Evolutionary conservation across 2,329 filamentous ascomycete species (phyloP), one percentile per base, ranked within the genome.

Genomic region (Emericellopsis cladophorae): DNA sequence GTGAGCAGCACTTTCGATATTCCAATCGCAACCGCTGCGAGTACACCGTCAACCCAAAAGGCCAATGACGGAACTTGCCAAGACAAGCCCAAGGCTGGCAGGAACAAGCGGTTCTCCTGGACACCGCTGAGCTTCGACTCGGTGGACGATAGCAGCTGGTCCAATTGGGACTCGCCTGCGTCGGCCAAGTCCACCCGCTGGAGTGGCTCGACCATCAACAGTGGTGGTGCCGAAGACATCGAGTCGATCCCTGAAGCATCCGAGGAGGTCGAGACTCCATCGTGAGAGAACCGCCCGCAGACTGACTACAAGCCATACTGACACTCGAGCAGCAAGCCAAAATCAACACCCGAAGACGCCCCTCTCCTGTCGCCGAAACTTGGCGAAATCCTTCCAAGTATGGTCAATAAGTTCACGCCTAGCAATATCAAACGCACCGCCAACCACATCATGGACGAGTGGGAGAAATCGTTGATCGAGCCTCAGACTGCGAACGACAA

Each of bases 391-490:
- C 56, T 83, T 23, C 86, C 85, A 64, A 79, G 80, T 38, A 74
- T 81, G 37, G 71, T 93, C 42, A 80, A 79, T 54, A 79, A 81
- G 47, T 63, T 88, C 34, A 74, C 77, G 8, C 84, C 88, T 0
- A 79, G 78, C 49, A 88, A 86, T 51, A 65, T 95, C 49, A 85
- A 87, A 56, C 75, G 79, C 31, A 90, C 85, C 1, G 85, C 89
- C n/a, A 84, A 80, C 31, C 84, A 82, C 46, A 69, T 95, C 43
- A 87, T 95, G 77, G 83, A 80, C 48, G 88, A 95, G 55, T 94
- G 87, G 85, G 90, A 96, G 64, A 85, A 79, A 58, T 63, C 60
- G 4, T 49, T 64, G 35, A 48, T 51, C 6, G 48, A 57, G 8
- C 57, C 60, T 10, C 48, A 51, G 32, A 37, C 43, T 14, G 33